Base-by-base conservation (phyloP, 129 eudicot species). In the Flaveria robusta region DNA sequence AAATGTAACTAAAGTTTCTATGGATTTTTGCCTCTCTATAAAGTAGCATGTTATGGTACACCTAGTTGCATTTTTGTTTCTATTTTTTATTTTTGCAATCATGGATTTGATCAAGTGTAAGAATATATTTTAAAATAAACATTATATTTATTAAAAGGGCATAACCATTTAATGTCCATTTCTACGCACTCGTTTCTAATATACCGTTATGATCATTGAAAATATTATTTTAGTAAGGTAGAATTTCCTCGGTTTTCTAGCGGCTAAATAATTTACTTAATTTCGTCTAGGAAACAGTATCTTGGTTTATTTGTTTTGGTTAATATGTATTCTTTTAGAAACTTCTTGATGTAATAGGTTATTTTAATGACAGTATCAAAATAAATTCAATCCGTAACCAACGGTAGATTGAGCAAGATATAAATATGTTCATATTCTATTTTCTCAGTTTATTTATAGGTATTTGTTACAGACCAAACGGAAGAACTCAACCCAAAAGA, bases 31-130 rank as follows among this genome's bases (percentile, higher is more conserved):
- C 65, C 68, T 55, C 66, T 67, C 54, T 41, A 80, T 80, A 74
- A 80, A 74, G 79, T 55, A 20, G 75, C 84, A 80, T 80, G 71
- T 79, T 80, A 80, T 67, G 47, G 71, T 58, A 78, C 82, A 71
- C 78, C 83, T 71, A 79, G 68, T 72, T 64, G 83, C 49, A 51
- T 72, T 79, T 79, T 77, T 79, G n/a, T n/a, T n/a, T n/a, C n/a
- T n/a, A n/a, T n/a, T n/a, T n/a, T n/a, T n/a, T n/a, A n/a, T 79
- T 79, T 71, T 79, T 62, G 78, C 83, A 79, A 79, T 79, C 78
- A 79, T 71, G 73, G 73, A 2, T 64, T 79, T 63, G 39, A 71
- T 79, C 27, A 47, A 37, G 77, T 71, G 68, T 39, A 64, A 37
- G 51, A 64, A 29, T 42, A 50, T 63, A 65, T 64, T 23, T 64